Conservation (phyloP, 306 rosid species). For the Cyclanthera cordifolia region DNA sequence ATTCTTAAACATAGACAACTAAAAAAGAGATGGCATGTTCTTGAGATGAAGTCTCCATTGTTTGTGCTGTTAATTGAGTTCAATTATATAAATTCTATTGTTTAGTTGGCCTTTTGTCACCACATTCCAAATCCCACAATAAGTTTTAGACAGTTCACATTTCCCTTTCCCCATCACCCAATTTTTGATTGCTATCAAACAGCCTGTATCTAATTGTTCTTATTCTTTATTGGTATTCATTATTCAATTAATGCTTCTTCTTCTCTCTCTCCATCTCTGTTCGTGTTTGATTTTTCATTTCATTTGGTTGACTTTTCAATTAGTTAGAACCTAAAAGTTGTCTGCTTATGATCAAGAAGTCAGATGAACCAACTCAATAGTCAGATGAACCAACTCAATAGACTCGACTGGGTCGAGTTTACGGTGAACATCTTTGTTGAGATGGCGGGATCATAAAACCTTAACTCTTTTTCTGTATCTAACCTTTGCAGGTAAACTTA, state of each 20-base stretch:
- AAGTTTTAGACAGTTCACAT: background rate
- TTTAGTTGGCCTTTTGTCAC: slow-evolving; percentile 8
- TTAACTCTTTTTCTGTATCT: background rate
- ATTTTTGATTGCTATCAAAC: background rate
- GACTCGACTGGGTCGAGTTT: background rate
- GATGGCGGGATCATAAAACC: background rate
- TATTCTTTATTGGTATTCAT: background rate
- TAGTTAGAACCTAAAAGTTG: background rate
- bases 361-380: background rate
- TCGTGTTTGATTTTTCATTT: background rate
- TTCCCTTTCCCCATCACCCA: slow-evolving; percentile 8
- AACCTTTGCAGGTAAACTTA: slow-evolving; percentile 61
- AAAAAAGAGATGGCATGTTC: background rate
- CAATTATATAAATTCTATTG: slow-evolving; percentile 1
- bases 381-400: background rate
- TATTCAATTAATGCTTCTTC: background rate
- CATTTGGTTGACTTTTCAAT: slow-evolving; percentile 3
- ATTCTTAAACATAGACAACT: too few relatives aligned
- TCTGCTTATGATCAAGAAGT: background rate
- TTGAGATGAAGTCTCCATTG: background rate
- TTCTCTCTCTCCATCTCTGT: background rate
- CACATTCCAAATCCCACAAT: slow-evolving; percentile 3
- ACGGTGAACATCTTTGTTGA: background rate
- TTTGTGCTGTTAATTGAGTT: background rate
- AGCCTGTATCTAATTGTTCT: background rate